Percentiles rank a stretch among this genome's conserved stretches.
These are phyloP conservation scores for Urostyla sp. DNA, from an alignment of 73 alveolate species.

Conservation along the genomic window DNA sequence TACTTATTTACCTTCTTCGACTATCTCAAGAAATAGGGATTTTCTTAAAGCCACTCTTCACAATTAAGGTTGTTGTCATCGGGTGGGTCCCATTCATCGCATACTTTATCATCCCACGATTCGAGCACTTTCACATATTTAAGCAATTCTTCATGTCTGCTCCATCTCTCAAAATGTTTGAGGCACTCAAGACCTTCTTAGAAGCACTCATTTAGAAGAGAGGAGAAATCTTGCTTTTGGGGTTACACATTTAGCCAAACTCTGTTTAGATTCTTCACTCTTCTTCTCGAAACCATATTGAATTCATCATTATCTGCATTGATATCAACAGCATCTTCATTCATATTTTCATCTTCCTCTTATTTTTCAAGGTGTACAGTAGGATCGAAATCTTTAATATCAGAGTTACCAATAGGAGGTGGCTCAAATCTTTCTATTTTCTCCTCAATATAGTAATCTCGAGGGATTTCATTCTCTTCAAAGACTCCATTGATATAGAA, in stretches of 20 bases:
- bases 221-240: slow-evolving; percentile 31
- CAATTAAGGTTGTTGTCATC: slow-evolving; percentile 83
- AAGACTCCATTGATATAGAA: slow-evolving; percentile 70
- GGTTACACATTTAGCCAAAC: slow-evolving; percentile 60
- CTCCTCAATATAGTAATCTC: slow-evolving; percentile 50
- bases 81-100: slow-evolving; percentile 94
- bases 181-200: slow-evolving; percentile 63
- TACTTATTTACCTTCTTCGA: background rate
- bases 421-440: slow-evolving; percentile 76
- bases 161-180: slow-evolving; percentile 67
- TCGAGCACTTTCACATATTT: slow-evolving; percentile 66
- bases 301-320: slow-evolving; percentile 70
- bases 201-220: slow-evolving; percentile 53
- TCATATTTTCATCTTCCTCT: slow-evolving; percentile 63
- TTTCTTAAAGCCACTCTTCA: slow-evolving; percentile 85
- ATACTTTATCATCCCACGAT: slow-evolving; percentile 87
- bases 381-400: slow-evolving; percentile 75
- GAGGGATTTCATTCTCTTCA: slow-evolving; percentile 65
- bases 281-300: slow-evolving; percentile 35
- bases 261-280: slow-evolving; percentile 33
- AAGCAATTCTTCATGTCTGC: slow-evolving; percentile 68
- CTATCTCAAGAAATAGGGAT: slow-evolving; percentile 33
- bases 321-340: slow-evolving; percentile 56
- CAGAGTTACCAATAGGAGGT: slow-evolving; percentile 79
- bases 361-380: slow-evolving; percentile 67